Percentiles rank a stretch among this genome's conserved stretches.
Conservation (phyloP, 768 basidiomycete genomes). For the Megacollybia marginata region DNA sequence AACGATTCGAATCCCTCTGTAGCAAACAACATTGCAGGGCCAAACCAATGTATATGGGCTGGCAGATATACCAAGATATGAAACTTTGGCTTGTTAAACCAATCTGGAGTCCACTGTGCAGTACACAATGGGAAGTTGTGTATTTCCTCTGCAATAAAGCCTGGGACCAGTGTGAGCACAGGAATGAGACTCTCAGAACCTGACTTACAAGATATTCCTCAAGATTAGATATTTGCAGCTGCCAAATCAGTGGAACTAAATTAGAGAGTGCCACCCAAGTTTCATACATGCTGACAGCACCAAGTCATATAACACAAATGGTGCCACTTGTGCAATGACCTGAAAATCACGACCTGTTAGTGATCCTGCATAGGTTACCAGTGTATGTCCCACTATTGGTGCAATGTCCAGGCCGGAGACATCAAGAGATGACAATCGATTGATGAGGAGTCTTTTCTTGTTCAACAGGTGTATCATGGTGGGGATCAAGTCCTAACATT, state of each 20-base stretch:
- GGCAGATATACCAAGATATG: slow-evolving; percentile 23
- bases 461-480: no score
- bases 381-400: slow-evolving; percentile 7
- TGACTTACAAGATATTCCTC: slow-evolving; percentile 15
- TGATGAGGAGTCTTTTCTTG: no score
- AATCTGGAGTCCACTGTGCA: slow-evolving; percentile 17
- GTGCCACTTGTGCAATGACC: slow-evolving; percentile 19
- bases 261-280: slow-evolving; percentile 16
- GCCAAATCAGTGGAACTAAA: slow-evolving; percentile 18
- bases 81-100: slow-evolving; percentile 10
- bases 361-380: slow-evolving; percentile 16
- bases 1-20: slow-evolving; percentile 22
- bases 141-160: slow-evolving; percentile 12
- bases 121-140: slow-evolving; percentile 11
- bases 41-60: slow-evolving; percentile 17
- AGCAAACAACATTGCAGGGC: slow-evolving; percentile 18
- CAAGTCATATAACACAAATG: slow-evolving; percentile 17
- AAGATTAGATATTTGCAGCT: slow-evolving; percentile 18
- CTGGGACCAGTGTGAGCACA: not conserved
- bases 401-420: slow-evolving; percentile 10
- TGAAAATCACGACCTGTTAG: slow-evolving; percentile 10
- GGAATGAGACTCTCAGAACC: not conserved
- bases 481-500: no score
- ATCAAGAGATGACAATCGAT: slow-evolving; percentile 9
- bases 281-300: slow-evolving; percentile 10